These are phyloP conservation scores for Candida ipomoeae DNA, from an alignment of 805 yeast species.

Conservation along the genomic window DNA sequence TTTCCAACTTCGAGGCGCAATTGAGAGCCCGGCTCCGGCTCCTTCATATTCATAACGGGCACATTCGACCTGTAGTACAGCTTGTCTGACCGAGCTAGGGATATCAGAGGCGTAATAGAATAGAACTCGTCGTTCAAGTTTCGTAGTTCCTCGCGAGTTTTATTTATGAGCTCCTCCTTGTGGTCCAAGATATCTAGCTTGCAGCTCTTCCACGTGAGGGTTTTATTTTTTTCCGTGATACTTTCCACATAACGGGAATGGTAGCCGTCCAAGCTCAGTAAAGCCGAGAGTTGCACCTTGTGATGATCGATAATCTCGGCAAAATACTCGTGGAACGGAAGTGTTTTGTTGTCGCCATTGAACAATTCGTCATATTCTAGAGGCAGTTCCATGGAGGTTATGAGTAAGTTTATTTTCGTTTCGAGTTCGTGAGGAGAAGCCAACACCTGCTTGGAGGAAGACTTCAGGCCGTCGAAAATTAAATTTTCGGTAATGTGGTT, in stretches of 20 bases:
- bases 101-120: slow-evolving; percentile 18
- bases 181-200: slow-evolving; percentile 21
- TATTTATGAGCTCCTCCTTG: slow-evolving; percentile 24
- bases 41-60: slow-evolving; percentile 10
- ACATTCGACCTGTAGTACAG: slow-evolving; percentile 28
- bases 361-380: slow-evolving; percentile 29
- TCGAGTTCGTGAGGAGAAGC: slow-evolving; percentile 25
- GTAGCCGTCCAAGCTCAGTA: slow-evolving; percentile 27
- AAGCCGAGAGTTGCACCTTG: slow-evolving; percentile 21
- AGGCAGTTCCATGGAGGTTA: slow-evolving; percentile 32
- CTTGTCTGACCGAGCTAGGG: slow-evolving; percentile 9
- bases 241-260: slow-evolving; percentile 23
- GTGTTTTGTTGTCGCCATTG: slow-evolving; percentile 11
- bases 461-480: slow-evolving; percentile 12
- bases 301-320: slow-evolving; percentile 21
- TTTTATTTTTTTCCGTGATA: slow-evolving; percentile 21
- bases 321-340: slow-evolving; percentile 24
- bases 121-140: slow-evolving; percentile 29
- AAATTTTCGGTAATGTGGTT: slow-evolving; percentile 31
- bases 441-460: neutral
- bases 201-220: slow-evolving; percentile 35
- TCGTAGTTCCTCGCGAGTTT: slow-evolving; percentile 25
- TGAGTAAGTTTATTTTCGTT: slow-evolving; percentile 27
- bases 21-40: slow-evolving; percentile 11
- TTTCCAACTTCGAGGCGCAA: slow-evolving; percentile 8